Base-by-base conservation (phyloP, 1,139 yeast species). In the Debaryomycetaceae sp. region DNA sequence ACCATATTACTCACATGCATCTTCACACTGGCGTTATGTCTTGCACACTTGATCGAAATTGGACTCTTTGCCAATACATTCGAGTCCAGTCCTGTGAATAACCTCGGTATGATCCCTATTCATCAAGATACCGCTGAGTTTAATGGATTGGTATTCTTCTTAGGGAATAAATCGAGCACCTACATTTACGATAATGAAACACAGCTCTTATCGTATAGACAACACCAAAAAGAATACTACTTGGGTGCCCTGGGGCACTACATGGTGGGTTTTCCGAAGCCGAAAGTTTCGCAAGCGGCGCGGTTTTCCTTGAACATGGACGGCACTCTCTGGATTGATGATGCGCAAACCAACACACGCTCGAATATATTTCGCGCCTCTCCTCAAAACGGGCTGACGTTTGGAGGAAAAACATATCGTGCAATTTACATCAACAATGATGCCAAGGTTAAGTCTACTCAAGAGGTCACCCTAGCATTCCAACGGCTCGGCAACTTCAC, bases 281-380 rank as follows among this genome's bases (percentile, higher is more conserved):
- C 22, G n/a, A 16, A 27, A n/a, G n/a, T 18, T 4, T 5, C 6
- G 15, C 12, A 4, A 10, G 10, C 7, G 23, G 18, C 10, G 22
- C 5, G 4, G 4, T 27, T 27, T 12, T 18, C 22, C 11, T 10
- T 27, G 23, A 27, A 27, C 15, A 18, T 18, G n/a, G 29, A 27
- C n/a, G 29, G 29, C 11, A 17, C 29, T 5, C 29, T 27, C 29
- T 27, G 29, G 29, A 18, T 27, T 15, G 22, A 23, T 5, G 6
- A 27, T 17, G 22, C 22, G 8, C 20, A 27, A 10, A 27, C 20
- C 5, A 18, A 18, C 13, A n/a, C 22, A n/a, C 24, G 29, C 12
- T 18, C 20, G 12, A 27, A 27, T 20, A 13, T 27, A 27, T 27
- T 27, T 14, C 22, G 22, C 16, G 22, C 29, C 24, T 17, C 20